phyloP scores from a whole-genome alignment of 345 rosid genomes.

The Eutrema japonicum region DNA sequence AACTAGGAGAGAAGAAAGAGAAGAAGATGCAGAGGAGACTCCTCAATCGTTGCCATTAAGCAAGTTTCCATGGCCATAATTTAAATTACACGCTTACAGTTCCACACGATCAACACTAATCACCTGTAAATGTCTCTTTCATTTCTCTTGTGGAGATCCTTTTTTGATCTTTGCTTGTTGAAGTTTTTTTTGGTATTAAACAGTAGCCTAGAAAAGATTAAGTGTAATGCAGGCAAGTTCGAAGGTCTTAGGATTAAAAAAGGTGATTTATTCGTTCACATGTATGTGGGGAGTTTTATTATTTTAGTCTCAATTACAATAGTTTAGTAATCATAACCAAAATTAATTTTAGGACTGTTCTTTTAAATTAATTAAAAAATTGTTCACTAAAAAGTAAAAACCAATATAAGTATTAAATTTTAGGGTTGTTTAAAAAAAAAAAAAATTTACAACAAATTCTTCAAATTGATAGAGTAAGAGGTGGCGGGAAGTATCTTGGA shows the following conservation, averaged over 20 bases:
- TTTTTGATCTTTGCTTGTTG: slow-evolving; percentile 45
- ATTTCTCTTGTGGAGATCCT: slow-evolving; percentile 34
- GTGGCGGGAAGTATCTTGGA: no score
- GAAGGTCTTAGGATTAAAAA: slow-evolving; percentile 22
- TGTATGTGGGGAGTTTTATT: slow-evolving; percentile 13
- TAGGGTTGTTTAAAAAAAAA: no score
- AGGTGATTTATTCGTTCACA: slow-evolving; percentile 14
- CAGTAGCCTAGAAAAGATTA: slow-evolving; percentile 36
- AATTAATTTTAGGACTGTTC: slow-evolving; percentile 9
- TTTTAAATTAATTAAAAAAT: no score
- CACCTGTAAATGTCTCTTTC: slow-evolving; percentile 42
- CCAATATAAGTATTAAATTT: no score
- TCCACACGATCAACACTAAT: slow-evolving; percentile 36
- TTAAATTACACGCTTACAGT: slow-evolving; percentile 40
- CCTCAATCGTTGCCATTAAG: slow-evolving; percentile 37
- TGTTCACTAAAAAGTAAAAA: no score
- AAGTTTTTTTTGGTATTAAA: slow-evolving; percentile 17
- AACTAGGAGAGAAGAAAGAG: slow-evolving; percentile 50
- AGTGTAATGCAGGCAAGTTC: slow-evolving; percentile 1
- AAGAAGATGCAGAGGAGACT: slow-evolving; percentile 26
- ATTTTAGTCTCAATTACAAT: background rate
- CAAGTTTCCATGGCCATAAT: slow-evolving; percentile 46
- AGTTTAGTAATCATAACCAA: slow-evolving; percentile 28
- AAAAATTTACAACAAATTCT: no score
- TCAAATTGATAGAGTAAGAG: no score